phyloP scores from a whole-genome alignment of 768 basidiomycete genomes.

The Favolaschia claudopus region DNA sequence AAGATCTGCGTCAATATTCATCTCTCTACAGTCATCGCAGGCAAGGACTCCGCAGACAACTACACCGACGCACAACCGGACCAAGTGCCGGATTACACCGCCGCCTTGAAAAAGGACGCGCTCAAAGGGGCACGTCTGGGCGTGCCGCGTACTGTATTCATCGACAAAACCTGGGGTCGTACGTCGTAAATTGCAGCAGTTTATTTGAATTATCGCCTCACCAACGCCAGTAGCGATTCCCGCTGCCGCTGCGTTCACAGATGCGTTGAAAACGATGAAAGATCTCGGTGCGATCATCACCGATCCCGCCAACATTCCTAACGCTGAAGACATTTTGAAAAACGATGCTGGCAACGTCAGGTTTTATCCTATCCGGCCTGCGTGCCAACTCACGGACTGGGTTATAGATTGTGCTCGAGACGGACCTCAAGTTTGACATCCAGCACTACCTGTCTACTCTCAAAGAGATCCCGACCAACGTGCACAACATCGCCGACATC shows the following conservation, averaged over 20 bases:
- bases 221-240: slow-evolving; percentile 18
- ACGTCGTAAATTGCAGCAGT: slow-evolving; percentile 4
- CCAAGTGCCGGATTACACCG: slow-evolving; percentile 49
- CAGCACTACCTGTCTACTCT: slow-evolving; percentile 47
- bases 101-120: slow-evolving; percentile 42
- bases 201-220: not conserved
- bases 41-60: slow-evolving; percentile 49
- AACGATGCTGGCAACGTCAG: not conserved
- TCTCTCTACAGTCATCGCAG: slow-evolving; percentile 44
- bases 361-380: not conserved
- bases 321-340: slow-evolving; percentile 39
- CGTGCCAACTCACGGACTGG: not conserved
- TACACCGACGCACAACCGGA: slow-evolving; percentile 49
- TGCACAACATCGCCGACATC: slow-evolving; percentile 49
- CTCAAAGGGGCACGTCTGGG: slow-evolving; percentile 54
- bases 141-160: slow-evolving; percentile 47
- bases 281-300: slow-evolving; percentile 52
- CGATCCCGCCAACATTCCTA: slow-evolving; percentile 54
- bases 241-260: slow-evolving; percentile 45
- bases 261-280: slow-evolving; percentile 44
- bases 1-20: not conserved
- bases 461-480: slow-evolving; percentile 46
- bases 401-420: not conserved
- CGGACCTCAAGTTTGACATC: slow-evolving; percentile 34
- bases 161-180: slow-evolving; percentile 25